Evolutionary conservation across 768 basidiomycete genomes (phyloP), one percentile per base, ranked within the genome.

Genomic region (Chalciporus chontae): DNA sequence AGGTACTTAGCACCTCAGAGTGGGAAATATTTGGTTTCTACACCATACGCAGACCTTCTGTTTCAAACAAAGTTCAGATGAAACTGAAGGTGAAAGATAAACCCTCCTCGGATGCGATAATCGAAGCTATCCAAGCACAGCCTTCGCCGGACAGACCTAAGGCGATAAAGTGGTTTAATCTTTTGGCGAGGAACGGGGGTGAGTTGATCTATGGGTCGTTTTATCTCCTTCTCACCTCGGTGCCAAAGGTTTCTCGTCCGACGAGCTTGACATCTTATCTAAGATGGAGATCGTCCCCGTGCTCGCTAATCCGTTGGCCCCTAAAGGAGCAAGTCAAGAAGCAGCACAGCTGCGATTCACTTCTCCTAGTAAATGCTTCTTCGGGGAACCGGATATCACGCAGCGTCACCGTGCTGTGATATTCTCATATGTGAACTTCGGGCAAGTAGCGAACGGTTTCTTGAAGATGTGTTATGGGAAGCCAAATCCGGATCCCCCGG

Each of bases 401-500:
- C 67, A 73, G 23, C 73, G 74, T 9, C 73, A 77, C n/a, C 79
- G 87, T 62, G 81, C 83, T 1, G 81, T 84, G 50, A 71, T 94
- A 2, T 94, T 95, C 64, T 76, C 78, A 14, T 94, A 90, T 57
- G 80, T 96, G 40, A 83, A 93, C 63, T 94, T 94, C 63, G 91
- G 88, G 1, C 60, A 74, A 1, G 70, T 75, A 9, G 93, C 85
- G 26, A 92, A 91, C 58, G 72, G 76, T 4, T 95, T 97, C 69
- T 72, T 97, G 32, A 77, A 76, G 44, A 84, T 85, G 5, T 89
- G 90, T 56, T 93, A 93, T 3, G 87, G 91, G n/a, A 85, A 82
- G 56, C 79, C 79, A 24, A 87, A 90, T 59, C 93, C 93, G 3
- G 88, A 80, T 47, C 79, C 88, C 6, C 83, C 87, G 47, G 90